A percentile compares a stretch with the other conserved stretches of the same genome.
phyloP scores from a whole-genome alignment of 1,284 basidiomycete species.

The Moesziomyces sp. region DNA sequence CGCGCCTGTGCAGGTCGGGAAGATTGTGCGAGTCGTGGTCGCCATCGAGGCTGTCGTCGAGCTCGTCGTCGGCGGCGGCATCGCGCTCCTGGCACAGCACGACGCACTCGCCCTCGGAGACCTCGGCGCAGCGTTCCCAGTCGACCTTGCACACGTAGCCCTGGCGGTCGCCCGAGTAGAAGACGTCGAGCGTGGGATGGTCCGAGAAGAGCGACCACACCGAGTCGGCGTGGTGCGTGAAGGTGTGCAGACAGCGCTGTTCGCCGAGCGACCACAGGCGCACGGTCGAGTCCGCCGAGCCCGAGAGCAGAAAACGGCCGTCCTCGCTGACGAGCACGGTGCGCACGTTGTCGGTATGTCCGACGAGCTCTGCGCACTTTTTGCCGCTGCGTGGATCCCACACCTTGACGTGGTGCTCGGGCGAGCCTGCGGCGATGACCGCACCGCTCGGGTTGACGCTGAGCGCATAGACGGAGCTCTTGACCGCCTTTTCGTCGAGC shows the following conservation, averaged over 20 bases:
- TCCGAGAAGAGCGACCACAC: slow-evolving; percentile 92
- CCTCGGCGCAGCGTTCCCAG: slow-evolving; percentile 80
- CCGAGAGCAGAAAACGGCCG: slow-evolving; percentile 74
- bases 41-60: slow-evolving; percentile 2
- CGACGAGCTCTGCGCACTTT: slow-evolving; percentile 68
- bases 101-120: slow-evolving; percentile 88
- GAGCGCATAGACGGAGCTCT: slow-evolving; percentile 67
- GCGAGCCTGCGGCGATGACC: slow-evolving; percentile 86
- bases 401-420: slow-evolving; percentile 86
- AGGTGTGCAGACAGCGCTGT: slow-evolving; percentile 93
- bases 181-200: slow-evolving; percentile 87
- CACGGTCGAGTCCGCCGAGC: slow-evolving; percentile 74
- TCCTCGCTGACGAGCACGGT: slow-evolving; percentile 88
- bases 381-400: slow-evolving; percentile 83
- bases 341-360: slow-evolving; percentile 96
- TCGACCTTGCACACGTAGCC: slow-evolving; percentile 91
- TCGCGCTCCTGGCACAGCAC: slow-evolving; percentile 71
- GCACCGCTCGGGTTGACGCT: slow-evolving; percentile 77
- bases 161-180: slow-evolving; percentile 94
- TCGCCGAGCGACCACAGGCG: slow-evolving; percentile 92
- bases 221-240: slow-evolving; percentile 92
- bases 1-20: slow-evolving; percentile 56
- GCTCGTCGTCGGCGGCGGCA: slow-evolving; percentile 7
- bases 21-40: slow-evolving; percentile 7
- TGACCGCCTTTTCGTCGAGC: slow-evolving; percentile 41